phyloP scores from a whole-genome alignment of 805 yeast species.

The Lipomyces japonicus region DNA sequence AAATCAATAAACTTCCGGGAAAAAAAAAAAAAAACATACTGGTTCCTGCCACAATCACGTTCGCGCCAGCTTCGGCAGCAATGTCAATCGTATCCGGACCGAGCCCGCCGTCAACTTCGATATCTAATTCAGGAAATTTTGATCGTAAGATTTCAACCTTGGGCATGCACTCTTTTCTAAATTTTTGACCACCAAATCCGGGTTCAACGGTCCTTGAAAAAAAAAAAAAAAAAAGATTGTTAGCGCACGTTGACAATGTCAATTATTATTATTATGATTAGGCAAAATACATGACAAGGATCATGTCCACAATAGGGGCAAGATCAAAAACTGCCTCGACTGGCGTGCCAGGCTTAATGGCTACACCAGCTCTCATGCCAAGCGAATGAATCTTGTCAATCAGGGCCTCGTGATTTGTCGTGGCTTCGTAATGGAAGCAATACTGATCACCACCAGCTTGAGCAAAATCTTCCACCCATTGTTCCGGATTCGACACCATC shows the following conservation, averaged over 20 bases:
- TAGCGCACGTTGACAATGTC: too few relatives aligned
- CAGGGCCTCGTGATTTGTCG: constrained; percentile 63
- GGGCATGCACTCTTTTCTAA: constrained; percentile 95
- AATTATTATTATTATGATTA: too few relatives aligned
- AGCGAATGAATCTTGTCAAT: constrained; percentile 69
- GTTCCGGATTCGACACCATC: constrained; percentile 92
- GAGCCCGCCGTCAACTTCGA: constrained; percentile 96
- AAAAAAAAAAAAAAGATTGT: too few relatives aligned
- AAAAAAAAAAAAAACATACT: constrained; percentile 5
- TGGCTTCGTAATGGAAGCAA: constrained; percentile 91
- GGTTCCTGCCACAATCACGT: constrained; percentile 93
- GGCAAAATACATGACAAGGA: constrained; percentile 66
- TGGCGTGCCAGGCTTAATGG: constrained; percentile 89
- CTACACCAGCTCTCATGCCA: constrained; percentile 93
- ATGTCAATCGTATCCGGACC: constrained; percentile 77
- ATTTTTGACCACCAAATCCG: constrained; percentile 97
- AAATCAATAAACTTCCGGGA: not conserved
- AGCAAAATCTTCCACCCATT: constrained; percentile 91
- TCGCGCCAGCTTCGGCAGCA: constrained; percentile 97
- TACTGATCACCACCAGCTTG: constrained; percentile 93
- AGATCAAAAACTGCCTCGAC: constrained; percentile 75
- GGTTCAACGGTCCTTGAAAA: constrained; percentile 77
- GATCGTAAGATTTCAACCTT: constrained; percentile 69
- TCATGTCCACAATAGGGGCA: constrained; percentile 82
- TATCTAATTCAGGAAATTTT: constrained; percentile 72